Base-by-base conservation (phyloP, 441 rosid genomes). In the Populus tomentosa region DNA sequence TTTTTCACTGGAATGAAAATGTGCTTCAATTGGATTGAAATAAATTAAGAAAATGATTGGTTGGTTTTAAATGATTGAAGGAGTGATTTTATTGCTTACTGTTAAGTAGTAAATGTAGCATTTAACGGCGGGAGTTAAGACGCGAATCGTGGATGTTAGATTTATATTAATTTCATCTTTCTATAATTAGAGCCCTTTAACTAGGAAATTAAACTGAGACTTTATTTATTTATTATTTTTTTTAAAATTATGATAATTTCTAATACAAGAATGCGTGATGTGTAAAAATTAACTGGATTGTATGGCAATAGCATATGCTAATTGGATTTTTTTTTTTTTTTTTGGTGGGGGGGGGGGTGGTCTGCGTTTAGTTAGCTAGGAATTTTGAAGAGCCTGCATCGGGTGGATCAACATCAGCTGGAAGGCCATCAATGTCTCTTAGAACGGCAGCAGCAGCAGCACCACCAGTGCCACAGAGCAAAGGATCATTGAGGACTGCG, bases 371-470 rank as follows among this genome's bases (percentile, higher is more conserved):
- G 98, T 77, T 89, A 86, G 91, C 88, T 70, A 84, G 93, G 80
- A 89, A 90, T 80, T 50, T 75, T 32, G 84, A 69, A 4, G 95
- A 87, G 81, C 74, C 80, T 62, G 70, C 80, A 11, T 79, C 94
- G 3, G 87, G 80, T 80, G 85, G 90, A 68, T 91, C 98, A 14
- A 79, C 89, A 7, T 91, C 95, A 14, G 77, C 89, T 13, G 99
- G 94, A 73, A 86, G 94, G 26, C 69, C 82, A 6, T 14, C 85
- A 36, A 80, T 83, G 76, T 56, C 86, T 26, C 61, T 70, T 69
- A 73, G 73, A 61, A 71, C 83, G 33, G 83, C 75, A 20, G 84
- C 72, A 33, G 69, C 74, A 4, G 24, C 28, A 32, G 16, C 76
- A 23, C 63, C 76, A 53, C 83, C 85, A 4, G 68, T 72, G 40